Percentiles rank a stretch among this genome's conserved stretches.
Conservation (phyloP, 129 eudicot species). For the Saposhnikovia divaricata region DNA sequence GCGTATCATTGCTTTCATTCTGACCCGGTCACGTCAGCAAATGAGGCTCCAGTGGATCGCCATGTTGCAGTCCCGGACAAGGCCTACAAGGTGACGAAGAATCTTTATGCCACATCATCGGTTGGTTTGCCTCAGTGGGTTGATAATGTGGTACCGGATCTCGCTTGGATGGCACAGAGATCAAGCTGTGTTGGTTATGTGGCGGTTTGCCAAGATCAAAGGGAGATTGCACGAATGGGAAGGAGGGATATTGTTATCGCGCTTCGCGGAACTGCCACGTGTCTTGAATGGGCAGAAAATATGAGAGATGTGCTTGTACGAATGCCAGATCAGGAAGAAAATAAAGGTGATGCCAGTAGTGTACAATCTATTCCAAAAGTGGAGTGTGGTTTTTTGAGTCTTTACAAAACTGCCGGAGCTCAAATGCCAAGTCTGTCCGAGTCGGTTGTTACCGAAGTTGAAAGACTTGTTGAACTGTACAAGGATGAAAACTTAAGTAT, state of each 20-base stretch:
- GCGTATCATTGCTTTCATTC: constrained; percentile 27
- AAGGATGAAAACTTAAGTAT: constrained; percentile 6
- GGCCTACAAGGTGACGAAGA: constrained; percentile 15
- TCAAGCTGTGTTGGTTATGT: constrained; percentile 33
- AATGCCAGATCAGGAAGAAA: background rate
- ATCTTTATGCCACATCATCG: constrained; percentile 23
- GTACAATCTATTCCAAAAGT: constrained; percentile 5
- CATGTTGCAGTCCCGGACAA: constrained; percentile 5
- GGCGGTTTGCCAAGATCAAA: constrained; percentile 22
- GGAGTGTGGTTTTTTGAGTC: constrained; percentile 16
- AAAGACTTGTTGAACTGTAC: constrained; percentile 4
- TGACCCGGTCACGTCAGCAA: constrained; percentile 14
- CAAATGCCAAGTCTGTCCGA: constrained; percentile 1
- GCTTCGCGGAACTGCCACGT: constrained; percentile 30
- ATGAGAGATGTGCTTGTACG: constrained; percentile 20
- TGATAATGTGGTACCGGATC: constrained; percentile 13
- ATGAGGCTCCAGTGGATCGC: background rate
- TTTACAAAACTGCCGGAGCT: constrained; percentile 13
- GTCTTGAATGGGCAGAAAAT: constrained; percentile 35
- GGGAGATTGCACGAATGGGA: constrained; percentile 25
- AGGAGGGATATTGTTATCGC: constrained; percentile 29
- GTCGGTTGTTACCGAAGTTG: background rate
- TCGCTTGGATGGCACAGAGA: constrained; percentile 17
- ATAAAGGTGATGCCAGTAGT: background rate
- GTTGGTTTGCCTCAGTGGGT: constrained; percentile 24